phyloP scores from a whole-genome alignment of 2,329 filamentous ascomycete genomes.

The Pseudocercospora musae region DNA sequence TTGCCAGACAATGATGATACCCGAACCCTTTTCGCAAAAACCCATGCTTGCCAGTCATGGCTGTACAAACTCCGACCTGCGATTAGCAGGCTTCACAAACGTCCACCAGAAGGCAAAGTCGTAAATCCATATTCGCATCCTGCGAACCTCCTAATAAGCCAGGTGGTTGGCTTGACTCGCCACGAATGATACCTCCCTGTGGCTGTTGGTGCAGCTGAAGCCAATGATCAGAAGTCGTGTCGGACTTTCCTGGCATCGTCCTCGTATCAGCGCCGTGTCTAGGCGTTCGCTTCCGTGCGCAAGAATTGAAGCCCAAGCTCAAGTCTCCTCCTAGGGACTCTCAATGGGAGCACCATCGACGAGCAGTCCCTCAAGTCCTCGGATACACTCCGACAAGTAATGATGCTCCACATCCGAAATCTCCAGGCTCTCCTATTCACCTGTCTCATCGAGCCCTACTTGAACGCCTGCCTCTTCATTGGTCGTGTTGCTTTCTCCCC shows the following conservation, averaged over 20 bases:
- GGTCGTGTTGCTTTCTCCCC: neutral
- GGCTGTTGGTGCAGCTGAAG: neutral
- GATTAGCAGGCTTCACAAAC: neutral
- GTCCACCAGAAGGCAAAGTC: neutral
- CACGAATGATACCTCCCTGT: neutral
- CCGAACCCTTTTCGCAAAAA: neutral
- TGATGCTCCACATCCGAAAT: neutral
- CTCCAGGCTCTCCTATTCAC: constrained; percentile 1
- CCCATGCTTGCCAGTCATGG: neutral
- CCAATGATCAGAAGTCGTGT: neutral
- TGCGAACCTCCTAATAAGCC: neutral
- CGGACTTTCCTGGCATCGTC: neutral
- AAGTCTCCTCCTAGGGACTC: neutral
- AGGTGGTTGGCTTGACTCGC: neutral
- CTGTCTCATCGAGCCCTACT: neutral
- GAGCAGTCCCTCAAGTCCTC: neutral
- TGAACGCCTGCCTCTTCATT: neutral
- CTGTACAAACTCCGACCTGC: neutral
- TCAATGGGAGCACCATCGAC: neutral
- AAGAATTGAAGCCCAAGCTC: neutral
- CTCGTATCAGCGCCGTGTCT: neutral
- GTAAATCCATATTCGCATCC: constrained; percentile 2
- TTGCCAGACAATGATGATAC: neutral
- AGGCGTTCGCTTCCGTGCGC: neutral
- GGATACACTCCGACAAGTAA: neutral